phyloP scores from a whole-genome alignment of 257 asterid species.

The Echites panduratus region DNA sequence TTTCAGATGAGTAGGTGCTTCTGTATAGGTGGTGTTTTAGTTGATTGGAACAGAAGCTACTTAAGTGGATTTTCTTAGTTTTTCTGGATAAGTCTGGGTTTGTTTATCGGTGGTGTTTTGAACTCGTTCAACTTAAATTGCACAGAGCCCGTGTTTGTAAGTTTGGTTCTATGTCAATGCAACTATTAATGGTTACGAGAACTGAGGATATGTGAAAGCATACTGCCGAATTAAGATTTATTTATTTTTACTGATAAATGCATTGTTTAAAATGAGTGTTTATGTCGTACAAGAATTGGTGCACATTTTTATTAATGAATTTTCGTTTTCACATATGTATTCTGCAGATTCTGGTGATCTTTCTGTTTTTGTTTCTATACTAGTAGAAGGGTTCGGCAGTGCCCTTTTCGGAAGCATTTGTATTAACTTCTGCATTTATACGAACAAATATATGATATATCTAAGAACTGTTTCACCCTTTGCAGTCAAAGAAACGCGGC shows the following conservation, averaged over 20 bases:
- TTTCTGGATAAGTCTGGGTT: background rate
- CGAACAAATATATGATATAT: background rate
- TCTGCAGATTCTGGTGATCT: background rate
- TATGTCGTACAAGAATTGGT: background rate
- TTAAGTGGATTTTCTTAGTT: background rate
- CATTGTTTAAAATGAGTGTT: background rate
- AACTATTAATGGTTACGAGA: background rate
- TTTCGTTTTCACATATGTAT: background rate
- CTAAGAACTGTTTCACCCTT: background rate
- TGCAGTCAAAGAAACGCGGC: slow-evolving; percentile 57
- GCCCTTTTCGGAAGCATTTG: background rate
- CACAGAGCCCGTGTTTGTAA: background rate
- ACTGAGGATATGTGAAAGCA: background rate
- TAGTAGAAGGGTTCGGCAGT: background rate
- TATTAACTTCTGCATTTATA: background rate
- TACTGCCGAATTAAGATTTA: background rate
- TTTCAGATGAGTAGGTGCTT: background rate
- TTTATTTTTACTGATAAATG: background rate
- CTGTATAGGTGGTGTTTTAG: background rate
- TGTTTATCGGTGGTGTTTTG: background rate
- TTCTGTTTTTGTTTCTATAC: background rate
- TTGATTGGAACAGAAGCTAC: background rate
- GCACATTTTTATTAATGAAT: background rate
- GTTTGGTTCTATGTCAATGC: background rate
- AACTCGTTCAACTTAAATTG: background rate